phyloP scores from a whole-genome alignment of 2,329 filamentous ascomycete species.

The Seiridium unicorne region DNA sequence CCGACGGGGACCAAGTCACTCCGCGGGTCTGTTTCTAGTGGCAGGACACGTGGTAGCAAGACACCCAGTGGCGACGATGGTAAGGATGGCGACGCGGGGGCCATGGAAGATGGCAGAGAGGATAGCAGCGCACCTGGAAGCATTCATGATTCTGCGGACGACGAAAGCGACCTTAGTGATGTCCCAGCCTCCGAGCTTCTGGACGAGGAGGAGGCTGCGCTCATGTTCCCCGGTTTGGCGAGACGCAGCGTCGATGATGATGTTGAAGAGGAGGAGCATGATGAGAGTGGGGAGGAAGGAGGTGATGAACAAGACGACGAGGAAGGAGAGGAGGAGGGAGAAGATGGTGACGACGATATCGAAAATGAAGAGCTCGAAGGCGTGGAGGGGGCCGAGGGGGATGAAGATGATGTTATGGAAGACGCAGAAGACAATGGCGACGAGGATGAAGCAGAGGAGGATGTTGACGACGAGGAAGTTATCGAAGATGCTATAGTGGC shows the following conservation, averaged over 20 bases:
- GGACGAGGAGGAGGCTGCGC: constrained; percentile 43
- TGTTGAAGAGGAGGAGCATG: constrained; percentile 8
- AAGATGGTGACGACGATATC: constrained; percentile 8
- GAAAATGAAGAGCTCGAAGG: constrained; percentile 10
- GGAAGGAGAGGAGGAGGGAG: constrained; percentile 17
- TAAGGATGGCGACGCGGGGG: constrained; percentile 33
- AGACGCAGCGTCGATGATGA: constrained; percentile 29
- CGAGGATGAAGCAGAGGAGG: constrained; percentile 15
- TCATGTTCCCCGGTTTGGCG: constrained; percentile 49
- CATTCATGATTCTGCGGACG: constrained; percentile 63
- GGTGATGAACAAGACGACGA: constrained; percentile 17
- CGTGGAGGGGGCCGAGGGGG: constrained; percentile 9
- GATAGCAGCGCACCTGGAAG: constrained; percentile 56
- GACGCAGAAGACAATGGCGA: constrained; percentile 15
- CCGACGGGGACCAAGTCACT: constrained; percentile 40
- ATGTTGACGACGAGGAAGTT: constrained; percentile 13
- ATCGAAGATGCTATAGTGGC: background rate
- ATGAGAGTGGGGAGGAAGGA: constrained; percentile 16
- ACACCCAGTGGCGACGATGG: constrained; percentile 33
- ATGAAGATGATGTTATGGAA: constrained; percentile 8
- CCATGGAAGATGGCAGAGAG: constrained; percentile 18
- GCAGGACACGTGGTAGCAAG: constrained; percentile 38
- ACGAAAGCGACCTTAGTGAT: constrained; percentile 69
- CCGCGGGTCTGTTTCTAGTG: constrained; percentile 51
- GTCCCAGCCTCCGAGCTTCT: constrained; percentile 60